A percentile compares a stretch with the other conserved stretches of the same genome.
These are phyloP conservation scores for Candida mesenterica DNA, from an alignment of 1,139 yeast genomes.

Conservation along the genomic window DNA sequence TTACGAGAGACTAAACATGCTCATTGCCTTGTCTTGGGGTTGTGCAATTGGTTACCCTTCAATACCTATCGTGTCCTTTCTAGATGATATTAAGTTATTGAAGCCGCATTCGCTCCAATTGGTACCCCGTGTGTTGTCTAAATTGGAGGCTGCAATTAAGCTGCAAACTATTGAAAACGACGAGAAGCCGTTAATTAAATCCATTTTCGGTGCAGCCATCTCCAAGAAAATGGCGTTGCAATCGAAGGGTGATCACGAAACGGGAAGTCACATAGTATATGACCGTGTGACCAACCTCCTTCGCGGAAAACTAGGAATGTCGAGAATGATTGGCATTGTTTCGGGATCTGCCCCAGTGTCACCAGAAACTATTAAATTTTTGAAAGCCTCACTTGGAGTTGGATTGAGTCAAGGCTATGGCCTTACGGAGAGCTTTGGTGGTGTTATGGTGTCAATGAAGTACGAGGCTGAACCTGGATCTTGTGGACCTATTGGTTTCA, in stretches of 20 bases:
- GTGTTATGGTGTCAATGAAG: slow-evolving; percentile 29
- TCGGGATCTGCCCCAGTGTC: slow-evolving; percentile 50
- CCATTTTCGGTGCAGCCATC: slow-evolving; percentile 30
- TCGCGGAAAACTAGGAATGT: slow-evolving; percentile 38
- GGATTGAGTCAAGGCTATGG: slow-evolving; percentile 49
- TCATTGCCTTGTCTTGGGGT: slow-evolving; percentile 28
- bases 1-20: slow-evolving; percentile 46
- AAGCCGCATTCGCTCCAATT: slow-evolving; percentile 28
- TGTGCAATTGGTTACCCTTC: slow-evolving; percentile 43
- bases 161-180: slow-evolving; percentile 33
- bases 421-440: slow-evolving; percentile 47
- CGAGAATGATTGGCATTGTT: slow-evolving; percentile 24
- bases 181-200: slow-evolving; percentile 32
- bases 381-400: slow-evolving; percentile 38
- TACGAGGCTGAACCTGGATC: slow-evolving; percentile 41
- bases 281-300: slow-evolving; percentile 28
- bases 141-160: slow-evolving; percentile 24
- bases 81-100: slow-evolving; percentile 37
- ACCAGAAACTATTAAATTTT: slow-evolving; percentile 39
- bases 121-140: slow-evolving; percentile 25
- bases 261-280: slow-evolving; percentile 29
- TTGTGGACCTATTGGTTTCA: slow-evolving; percentile 37
- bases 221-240: slow-evolving; percentile 34
- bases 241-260: slow-evolving; percentile 26
- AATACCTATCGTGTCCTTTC: slow-evolving; percentile 30